Base-by-base conservation (phyloP, 1,139 yeast species). In the Tardiomyces digboiensis region DNA sequence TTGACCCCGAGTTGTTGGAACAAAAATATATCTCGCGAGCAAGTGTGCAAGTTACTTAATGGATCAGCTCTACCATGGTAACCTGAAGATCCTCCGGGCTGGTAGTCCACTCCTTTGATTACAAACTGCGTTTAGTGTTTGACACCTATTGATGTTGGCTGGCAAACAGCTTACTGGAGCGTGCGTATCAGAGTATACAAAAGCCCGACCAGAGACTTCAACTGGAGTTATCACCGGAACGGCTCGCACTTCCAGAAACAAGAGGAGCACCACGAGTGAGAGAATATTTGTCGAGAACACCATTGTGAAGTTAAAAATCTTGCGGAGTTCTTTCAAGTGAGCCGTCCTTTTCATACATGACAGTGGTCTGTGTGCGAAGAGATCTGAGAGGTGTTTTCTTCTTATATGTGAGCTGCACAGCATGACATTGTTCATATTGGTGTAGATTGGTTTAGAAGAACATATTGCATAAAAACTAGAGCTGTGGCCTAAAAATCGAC, bases 1-100 rank as follows among this genome's bases (percentile, higher is more conserved):
- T 89, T 88, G 57, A 88, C 75, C 29, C 89, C 86, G 44, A 86
- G 69, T 55, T 80, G 76, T 64, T 82, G 88, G 58, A 88, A 76
- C 47, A 79, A 78, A 53, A 74, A 80, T 29, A 87, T 84, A 62
- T 88, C 97, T 66, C 97, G 76, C 50, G 78, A 76, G 68, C 96
- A 88, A 39, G 74, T 68, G 21, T 74, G 79, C 12, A 74, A 73
- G 55, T 87, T 83, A 18, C 91, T 79, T 46, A 88, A 71, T 12
- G 89, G 91, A 65, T 89, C 97, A 16, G 67, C 61, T 39, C 68
- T 70, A 13, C 69, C 59, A 16, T 56, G 51, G 29, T 73, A 80
- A 7, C 70, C 78, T 2, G 85, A 77, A 0, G 86, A 76, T 2
- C 87, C 87, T 44, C 86, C 87, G 0, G 84, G 85, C 56, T 80